Base-by-base conservation (phyloP, 2,329 filamentous ascomycete species). In the Hypoxylon sp. region DNA sequence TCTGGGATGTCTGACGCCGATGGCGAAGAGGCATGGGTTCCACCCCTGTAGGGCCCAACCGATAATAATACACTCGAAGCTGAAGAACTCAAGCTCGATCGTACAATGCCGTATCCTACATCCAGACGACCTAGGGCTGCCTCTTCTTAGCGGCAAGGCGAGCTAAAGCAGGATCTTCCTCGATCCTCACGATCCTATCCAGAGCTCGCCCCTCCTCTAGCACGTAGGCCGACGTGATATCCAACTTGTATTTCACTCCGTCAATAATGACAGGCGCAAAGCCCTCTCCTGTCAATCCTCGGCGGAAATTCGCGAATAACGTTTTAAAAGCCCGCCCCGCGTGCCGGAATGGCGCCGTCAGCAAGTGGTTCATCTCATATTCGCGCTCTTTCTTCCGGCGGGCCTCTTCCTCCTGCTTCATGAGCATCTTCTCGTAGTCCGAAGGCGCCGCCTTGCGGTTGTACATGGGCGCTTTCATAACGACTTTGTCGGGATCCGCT, bases 161-260 rank as follows among this genome's bases (percentile, higher is more conserved):
- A 48, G 64, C 69, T 51, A 72, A 30, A 3, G 23, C 9, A 21
- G 52, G 64, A 55, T 76, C 74, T 63, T 74, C 62, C 72, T 78
- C 74, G 25, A 82, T 74, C 62, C 70, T 74, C 32, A 87, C 82
- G 41, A 91, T 74, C 68, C 85, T 82, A 77, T 90, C 88, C 58
- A 91, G 75, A 2, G 86, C 86, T 60, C 81, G 82, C 46, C 89
- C 89, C 3, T 85, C 81, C 43, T 90, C 88, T 52, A 89, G 80
- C 21, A 85, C 85, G 80, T 86, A 89, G 0, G 86, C 87, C 41
- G 83, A 82, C 2, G 80, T 81, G 14, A 89, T 80, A 71, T 90
- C 88, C 21, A 90, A 76, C 79, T 89, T 90, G 75, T 87, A 89
- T 57, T 79, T 77, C 34, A 79, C 75, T 17, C 80, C 83, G 10